Evolutionary conservation across 2,329 filamentous ascomycete genomes (phyloP), one percentile per base, ranked within the genome.

Genomic region (Leptographium galeiforme): DNA sequence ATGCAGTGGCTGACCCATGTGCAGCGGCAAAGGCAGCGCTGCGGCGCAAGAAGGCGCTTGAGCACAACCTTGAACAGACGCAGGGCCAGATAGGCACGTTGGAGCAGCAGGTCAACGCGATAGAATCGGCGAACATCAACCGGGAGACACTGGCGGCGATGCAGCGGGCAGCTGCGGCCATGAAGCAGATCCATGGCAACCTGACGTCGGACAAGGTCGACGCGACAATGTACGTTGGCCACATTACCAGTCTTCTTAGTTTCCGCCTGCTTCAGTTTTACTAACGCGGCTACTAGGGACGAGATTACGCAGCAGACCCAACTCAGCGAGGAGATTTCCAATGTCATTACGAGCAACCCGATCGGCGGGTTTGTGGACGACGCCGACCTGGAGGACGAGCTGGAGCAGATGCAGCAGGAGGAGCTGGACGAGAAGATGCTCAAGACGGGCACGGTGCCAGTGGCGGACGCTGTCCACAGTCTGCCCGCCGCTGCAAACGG

Each of bases 91-190:
- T 97, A 64, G 81, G 83, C 62, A 95, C 93, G 25, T 77, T 98
- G 46, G 93, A 98, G 69, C 86, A 90, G 65, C 89, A 98, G 68
- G 94, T 97, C 65, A 93, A 93, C 68, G 85, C 87, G 56, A 97
- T 98, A 73, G 93, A 98, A 71, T 89, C 90, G 48, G 93, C 93
- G 57, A 98, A 97, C 68, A 96, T 98, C 75, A 98, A 98, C 76
- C 84, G 91, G 71, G 90, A 96, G 75, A 98, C 93, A 13, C 76
- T 97, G 59, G 80, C 85, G 61, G 91, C 90, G 8, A 96, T 98
- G 89, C 85, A 95, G 79, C 84, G 84, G 66, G 91, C 93, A 12
- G 83, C 87, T 59, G 74, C 82, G 57, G 93, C 91, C 39, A 97
- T 98, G 90, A 85, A 90, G 73, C 75, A 84, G 59, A 98, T 98